phyloP scores from a whole-genome alignment of 78 protist genomes.

The Protostelium mycophagum region DNA sequence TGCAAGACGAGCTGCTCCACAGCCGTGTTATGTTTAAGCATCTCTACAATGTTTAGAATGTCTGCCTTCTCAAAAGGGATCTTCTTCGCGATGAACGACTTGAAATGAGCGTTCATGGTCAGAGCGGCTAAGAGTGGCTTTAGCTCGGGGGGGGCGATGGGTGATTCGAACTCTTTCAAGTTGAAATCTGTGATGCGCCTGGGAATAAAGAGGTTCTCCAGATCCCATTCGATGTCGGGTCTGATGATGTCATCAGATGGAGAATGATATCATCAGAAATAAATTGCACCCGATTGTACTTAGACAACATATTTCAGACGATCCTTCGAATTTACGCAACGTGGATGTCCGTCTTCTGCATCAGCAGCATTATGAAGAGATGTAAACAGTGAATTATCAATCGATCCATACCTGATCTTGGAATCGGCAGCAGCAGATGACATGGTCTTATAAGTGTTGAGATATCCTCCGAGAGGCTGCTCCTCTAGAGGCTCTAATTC shows the following conservation, averaged over 20 bases:
- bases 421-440: no score
- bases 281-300: slow-evolving; percentile 59
- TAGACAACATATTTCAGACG: not conserved
- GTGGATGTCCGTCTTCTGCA: not conserved
- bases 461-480: not conserved
- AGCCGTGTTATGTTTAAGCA: not conserved
- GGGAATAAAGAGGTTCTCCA: slow-evolving; percentile 30
- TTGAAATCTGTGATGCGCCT: slow-evolving; percentile 38
- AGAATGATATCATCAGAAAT: slow-evolving; percentile 37
- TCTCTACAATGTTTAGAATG: not conserved
- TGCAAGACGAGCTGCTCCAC: not conserved
- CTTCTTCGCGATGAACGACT: slow-evolving; percentile 22
- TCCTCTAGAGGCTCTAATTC: not conserved
- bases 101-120: slow-evolving; percentile 39
- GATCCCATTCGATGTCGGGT: slow-evolving; percentile 62
- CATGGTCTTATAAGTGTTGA: not conserved
- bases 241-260: slow-evolving; percentile 20
- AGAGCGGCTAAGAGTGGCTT: slow-evolving; percentile 41
- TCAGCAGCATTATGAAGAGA: slow-evolving; percentile 7
- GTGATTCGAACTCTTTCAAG: slow-evolving; percentile 61
- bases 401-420: no score
- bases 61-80: not conserved
- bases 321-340: not conserved
- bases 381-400: slow-evolving; percentile 39
- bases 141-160: slow-evolving; percentile 46